phyloP scores from a whole-genome alignment of 192 early-diverging fungal species.

The Coemansia sp. region DNA sequence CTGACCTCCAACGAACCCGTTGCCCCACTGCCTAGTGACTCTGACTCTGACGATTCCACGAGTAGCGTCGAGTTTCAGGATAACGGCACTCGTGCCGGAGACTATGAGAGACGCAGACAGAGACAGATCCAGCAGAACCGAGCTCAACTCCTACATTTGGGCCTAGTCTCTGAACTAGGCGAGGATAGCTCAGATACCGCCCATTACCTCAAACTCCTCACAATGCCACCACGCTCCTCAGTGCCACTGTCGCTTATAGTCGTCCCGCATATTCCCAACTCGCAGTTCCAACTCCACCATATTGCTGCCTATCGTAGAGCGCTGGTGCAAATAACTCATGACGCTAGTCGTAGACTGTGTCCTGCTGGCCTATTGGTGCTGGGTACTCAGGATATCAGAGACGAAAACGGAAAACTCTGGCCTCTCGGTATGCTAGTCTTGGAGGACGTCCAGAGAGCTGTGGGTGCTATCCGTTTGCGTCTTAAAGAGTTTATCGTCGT shows the following conservation, averaged over 20 bases:
- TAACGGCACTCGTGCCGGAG: slow-evolving; percentile 36
- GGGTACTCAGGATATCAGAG: slow-evolving; percentile 72
- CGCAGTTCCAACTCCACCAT: slow-evolving; percentile 45
- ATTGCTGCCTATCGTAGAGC: slow-evolving; percentile 64
- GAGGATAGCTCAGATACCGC: slow-evolving; percentile 75
- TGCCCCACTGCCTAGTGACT: background rate
- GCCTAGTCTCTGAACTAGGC: slow-evolving; percentile 79
- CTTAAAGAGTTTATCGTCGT: slow-evolving; percentile 60
- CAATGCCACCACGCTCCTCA: slow-evolving; percentile 45
- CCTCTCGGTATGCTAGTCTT: slow-evolving; percentile 75
- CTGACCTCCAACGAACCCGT: slow-evolving; percentile 18
- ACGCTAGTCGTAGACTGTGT: slow-evolving; percentile 61
- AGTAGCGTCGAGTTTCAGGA: slow-evolving; percentile 24
- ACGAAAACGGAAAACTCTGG: slow-evolving; percentile 65
- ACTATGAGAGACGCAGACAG: slow-evolving; percentile 54
- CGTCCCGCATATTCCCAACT: slow-evolving; percentile 64
- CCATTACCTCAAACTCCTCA: slow-evolving; percentile 68
- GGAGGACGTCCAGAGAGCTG: slow-evolving; percentile 69
- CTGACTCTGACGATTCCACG: slow-evolving; percentile 2
- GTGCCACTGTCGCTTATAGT: slow-evolving; percentile 62
- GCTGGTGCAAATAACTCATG: slow-evolving; percentile 64
- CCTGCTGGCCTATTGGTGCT: slow-evolving; percentile 68
- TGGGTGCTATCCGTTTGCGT: slow-evolving; percentile 50
- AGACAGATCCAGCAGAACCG: slow-evolving; percentile 54
- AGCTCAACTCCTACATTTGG: slow-evolving; percentile 56